These are phyloP conservation scores for Sarocladium strictum DNA, from an alignment of 2,329 filamentous ascomycete species.

Conservation along the genomic window DNA sequence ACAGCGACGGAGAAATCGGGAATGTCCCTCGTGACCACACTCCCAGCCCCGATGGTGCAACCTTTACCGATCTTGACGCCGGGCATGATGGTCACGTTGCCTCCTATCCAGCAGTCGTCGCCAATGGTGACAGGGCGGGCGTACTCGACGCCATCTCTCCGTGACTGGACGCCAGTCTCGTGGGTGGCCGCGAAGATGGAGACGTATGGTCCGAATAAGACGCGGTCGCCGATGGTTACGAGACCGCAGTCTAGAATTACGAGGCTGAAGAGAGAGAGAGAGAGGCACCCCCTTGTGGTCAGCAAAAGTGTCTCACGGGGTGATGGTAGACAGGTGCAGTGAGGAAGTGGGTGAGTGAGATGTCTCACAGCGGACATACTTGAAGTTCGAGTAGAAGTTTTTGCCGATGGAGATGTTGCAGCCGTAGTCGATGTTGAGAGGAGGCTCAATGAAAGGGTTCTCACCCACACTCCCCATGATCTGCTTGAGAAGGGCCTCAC, in stretches of 20 bases:
- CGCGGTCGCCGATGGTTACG: constrained; percentile 64
- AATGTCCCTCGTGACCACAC: constrained; percentile 43
- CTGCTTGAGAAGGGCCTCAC: constrained; percentile 36
- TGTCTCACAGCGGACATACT: not conserved
- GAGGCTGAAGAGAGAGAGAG: too few relatives aligned
- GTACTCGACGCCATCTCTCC: constrained; percentile 41
- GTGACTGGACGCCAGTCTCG: constrained; percentile 53
- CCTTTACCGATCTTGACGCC: constrained; percentile 48
- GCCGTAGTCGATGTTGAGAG: constrained; percentile 55
- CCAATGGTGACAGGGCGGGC: constrained; percentile 40
- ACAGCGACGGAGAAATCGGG: constrained; percentile 42
- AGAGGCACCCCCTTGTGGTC: too few relatives aligned
- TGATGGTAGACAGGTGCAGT: not conserved
- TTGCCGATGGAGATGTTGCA: constrained; percentile 53
- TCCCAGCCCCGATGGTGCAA: constrained; percentile 43
- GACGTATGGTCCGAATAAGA: constrained; percentile 67
- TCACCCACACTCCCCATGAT: constrained; percentile 45
- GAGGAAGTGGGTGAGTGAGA: not conserved
- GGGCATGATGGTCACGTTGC: constrained; percentile 41
- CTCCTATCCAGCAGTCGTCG: constrained; percentile 51
- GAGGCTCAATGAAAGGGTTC: constrained; percentile 50
- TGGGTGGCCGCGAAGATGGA: constrained; percentile 67
- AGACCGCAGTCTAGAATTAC: constrained; percentile 69
- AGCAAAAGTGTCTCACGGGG: not conserved
- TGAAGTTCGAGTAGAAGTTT: constrained; percentile 53